Evolutionary conservation across 805 yeast genomes (phyloP), one percentile per base, ranked within the genome.

Genomic region (Candida maltosa): DNA sequence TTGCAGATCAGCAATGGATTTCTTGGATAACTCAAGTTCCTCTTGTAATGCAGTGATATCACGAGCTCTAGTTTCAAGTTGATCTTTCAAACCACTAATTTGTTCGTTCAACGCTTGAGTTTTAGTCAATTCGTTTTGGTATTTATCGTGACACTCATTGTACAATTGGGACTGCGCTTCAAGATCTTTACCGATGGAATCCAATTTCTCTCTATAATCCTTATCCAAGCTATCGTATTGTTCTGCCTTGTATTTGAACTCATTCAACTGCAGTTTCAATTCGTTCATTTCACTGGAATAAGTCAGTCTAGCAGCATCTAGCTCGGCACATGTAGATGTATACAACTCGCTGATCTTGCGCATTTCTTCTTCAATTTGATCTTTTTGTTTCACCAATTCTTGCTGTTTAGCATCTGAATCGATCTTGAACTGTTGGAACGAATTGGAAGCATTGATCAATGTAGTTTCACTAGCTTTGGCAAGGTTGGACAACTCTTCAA

Each of bases 391-490:
- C 11, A 43, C 30, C 22, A 65, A 43, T 6, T 39, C 29, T 8
- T 45, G 32, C 24, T 49, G 39, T 24, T 50, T 52, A 2, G 40
- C 37, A 4, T 61, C 61, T 11, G 48, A 36, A 6, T 61, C 58
- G 5, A 16, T 33, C 37, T 51, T 63, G 29, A 50, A 59, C n/a
- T 52, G 48, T 19, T 65, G 86, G 51, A 73, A 82, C 1, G 80
- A 64, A 15, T 62, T 60, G 19, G 75, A 78, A 40, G 85, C 62
- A 30, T 70, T 65, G 25, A 62, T 57, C 25, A 86, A 63, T 4
- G 88, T 78, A 34, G 73, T 75, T 49, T 86, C 94, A 3, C 87
- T 76, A 10, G 83, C 76, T 34, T 60, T 58, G 0, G 88, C 79
- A 26, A 86, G 69, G 11, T 62, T 64, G 38, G 79, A 75, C 51